Base-by-base conservation (phyloP, 257 asterid species). In the Sherardia arvensis region DNA sequence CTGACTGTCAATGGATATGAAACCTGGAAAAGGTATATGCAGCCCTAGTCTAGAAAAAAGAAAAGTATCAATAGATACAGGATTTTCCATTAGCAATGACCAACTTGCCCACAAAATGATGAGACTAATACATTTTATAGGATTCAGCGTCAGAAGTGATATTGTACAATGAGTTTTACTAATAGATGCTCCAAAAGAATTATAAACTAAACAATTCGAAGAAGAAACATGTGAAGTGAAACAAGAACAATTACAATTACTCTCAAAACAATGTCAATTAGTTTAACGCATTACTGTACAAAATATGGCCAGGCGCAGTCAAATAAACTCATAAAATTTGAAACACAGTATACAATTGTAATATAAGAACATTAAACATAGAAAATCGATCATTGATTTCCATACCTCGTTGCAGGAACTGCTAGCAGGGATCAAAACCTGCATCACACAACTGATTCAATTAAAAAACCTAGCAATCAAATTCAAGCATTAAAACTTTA, bases 361-460 rank as follows among this genome's bases (percentile, higher is more conserved):
- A 4, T 28, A 45, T 18, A 27, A 25, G 17, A 15, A 2, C 7
- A 33, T 58, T 53, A 43, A 66, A 20, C 17, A 29, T 48, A 57
- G 38, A 22, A 51, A 7, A 53, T n/a, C n/a, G 2, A 66, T 4
- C 33, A 25, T 22, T 56, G 12, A n/a, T n/a, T 22, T 21, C 22
- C 70, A 23, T 49, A 88, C 95, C 84, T 67, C 74, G 79, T 82
- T 86, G 1, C 95, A 86, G 65, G 90, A 72, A 62, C 75, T 76
- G 51, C 84, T 84, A 9, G 81, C 77, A 26, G 88, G 81, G 63
- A 88, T 88, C 43, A 89, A 73, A 71, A 88, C 95, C 96, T 88
- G 74, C 36, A 60, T 12, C 32, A 61, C 53, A 69, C 60, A 22
- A 62, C 22, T 28, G 25, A 59, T 53, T 28, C 38, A 4, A 43